Conservation (phyloP, 441 rosid genomes). For the Populus hybrid region DNA sequence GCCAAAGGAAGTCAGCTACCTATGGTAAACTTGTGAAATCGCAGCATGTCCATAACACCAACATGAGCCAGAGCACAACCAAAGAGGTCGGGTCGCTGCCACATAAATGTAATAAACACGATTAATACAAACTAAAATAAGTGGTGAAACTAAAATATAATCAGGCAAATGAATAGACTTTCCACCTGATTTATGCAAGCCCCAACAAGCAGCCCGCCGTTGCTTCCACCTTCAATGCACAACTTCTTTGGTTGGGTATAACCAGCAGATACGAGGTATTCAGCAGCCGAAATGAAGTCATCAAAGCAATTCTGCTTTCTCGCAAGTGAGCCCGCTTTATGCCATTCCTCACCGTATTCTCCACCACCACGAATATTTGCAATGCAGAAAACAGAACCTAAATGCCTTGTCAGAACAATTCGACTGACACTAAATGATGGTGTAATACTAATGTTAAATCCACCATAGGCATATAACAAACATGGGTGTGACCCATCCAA, state of each 20-base stretch:
- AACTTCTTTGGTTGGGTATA: slow-evolving; percentile 74
- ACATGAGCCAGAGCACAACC: slow-evolving; percentile 99
- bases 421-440: slow-evolving; percentile 78
- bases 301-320: slow-evolving; percentile 91
- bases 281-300: slow-evolving; percentile 82
- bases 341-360: slow-evolving; percentile 99
- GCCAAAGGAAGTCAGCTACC: slow-evolving; percentile 38
- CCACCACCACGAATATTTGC: slow-evolving; percentile 98
- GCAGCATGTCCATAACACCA: slow-evolving; percentile 99
- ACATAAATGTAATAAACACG: background rate
- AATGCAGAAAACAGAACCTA: slow-evolving; percentile 75
- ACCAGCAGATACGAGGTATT: slow-evolving; percentile 75
- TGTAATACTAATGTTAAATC: slow-evolving; percentile 81
- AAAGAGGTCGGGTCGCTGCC: slow-evolving; percentile 93
- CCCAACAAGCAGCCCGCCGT: slow-evolving; percentile 94
- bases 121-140: background rate
- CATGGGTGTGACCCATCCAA: slow-evolving; percentile 93
- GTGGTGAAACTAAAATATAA: background rate
- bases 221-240: slow-evolving; percentile 98
- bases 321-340: slow-evolving; percentile 80
- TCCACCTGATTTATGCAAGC: slow-evolving; percentile 92
- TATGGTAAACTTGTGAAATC: slow-evolving; percentile 94
- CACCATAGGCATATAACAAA: slow-evolving; percentile 91
- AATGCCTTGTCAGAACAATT: slow-evolving; percentile 58
- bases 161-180: slow-evolving; percentile 4